Percentiles rank a stretch among this genome's conserved stretches.
Conservation (phyloP, 371 early-diverging fungal species). For the Amoeboaphelidium protococcarum region DNA sequence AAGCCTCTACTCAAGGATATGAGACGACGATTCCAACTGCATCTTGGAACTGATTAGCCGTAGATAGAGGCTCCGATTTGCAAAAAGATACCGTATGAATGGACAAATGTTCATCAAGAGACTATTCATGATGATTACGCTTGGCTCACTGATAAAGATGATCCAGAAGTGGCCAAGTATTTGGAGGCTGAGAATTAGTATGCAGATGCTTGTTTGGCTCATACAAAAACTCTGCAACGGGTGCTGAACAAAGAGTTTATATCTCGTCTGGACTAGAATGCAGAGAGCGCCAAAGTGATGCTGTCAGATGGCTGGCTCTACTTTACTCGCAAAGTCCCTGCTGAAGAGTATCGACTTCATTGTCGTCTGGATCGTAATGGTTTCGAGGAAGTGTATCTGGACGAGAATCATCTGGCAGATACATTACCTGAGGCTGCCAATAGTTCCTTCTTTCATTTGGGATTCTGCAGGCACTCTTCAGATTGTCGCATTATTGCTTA, state of each 20-base stretch:
- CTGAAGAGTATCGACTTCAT: conserved; percentile 23
- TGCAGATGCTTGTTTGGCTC: conserved; percentile 10
- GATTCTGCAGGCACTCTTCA: conserved; percentile 22
- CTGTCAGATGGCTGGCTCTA: conserved; percentile 25
- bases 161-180: conserved; percentile 22
- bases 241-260: conserved; percentile 27
- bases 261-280: conserved; percentile 22
- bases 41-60: neutral
- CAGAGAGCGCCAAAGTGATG: conserved; percentile 17
- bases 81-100: conserved; percentile 5
- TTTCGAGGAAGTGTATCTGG: conserved; percentile 17
- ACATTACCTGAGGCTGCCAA: conserved; percentile 9
- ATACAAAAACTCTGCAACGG: conserved; percentile 20
- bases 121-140: conserved; percentile 18
- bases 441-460: conserved; percentile 20
- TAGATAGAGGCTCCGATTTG: conserved; percentile 6
- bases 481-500: conserved; percentile 21
- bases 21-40: neutral
- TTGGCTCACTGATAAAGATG: conserved; percentile 21
- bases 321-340: conserved; percentile 20
- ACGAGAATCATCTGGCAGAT: conserved; percentile 22
- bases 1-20: conserved; percentile 2
- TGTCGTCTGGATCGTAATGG: conserved; percentile 7
- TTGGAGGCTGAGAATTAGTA: conserved; percentile 22
- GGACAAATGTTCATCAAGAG: conserved; percentile 17